These are phyloP conservation scores for Cadophora malorum DNA, from an alignment of 2,329 filamentous ascomycete genomes.

Conservation along the genomic window DNA sequence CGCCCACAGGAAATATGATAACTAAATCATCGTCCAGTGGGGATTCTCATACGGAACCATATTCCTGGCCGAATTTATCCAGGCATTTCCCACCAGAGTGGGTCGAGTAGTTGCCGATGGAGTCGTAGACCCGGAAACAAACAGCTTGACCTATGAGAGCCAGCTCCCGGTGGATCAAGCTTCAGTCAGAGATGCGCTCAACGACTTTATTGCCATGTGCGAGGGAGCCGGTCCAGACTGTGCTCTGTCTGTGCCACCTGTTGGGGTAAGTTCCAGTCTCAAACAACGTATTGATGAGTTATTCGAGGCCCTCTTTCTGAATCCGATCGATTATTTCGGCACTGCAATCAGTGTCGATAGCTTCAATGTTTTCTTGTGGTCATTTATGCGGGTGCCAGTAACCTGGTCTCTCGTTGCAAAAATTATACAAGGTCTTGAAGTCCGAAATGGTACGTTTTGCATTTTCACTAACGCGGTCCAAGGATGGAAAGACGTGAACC, in stretches of 20 bases:
- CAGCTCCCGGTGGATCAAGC: slow-evolving; percentile 32
- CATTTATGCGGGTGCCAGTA: slow-evolving; percentile 10
- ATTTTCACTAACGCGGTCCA: neutral
- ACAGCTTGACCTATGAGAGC: slow-evolving; percentile 46
- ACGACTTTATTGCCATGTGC: slow-evolving; percentile 31
- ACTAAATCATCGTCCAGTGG: slow-evolving; percentile 46
- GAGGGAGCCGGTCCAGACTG: slow-evolving; percentile 22
- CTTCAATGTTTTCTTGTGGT: slow-evolving; percentile 15
- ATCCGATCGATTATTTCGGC: slow-evolving; percentile 19
- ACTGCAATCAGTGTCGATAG: slow-evolving; percentile 15
- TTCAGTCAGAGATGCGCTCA: slow-evolving; percentile 23
- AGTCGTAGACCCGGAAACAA: slow-evolving; percentile 43
- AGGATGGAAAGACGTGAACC: neutral
- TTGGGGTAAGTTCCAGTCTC: slow-evolving; percentile 3
- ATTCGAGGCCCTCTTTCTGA: slow-evolving; percentile 15
- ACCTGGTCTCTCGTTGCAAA: slow-evolving; percentile 17
- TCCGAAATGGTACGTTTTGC: slow-evolving; percentile 5
- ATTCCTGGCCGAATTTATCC: slow-evolving; percentile 51
- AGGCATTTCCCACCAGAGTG: slow-evolving; percentile 49
- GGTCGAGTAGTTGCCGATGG: slow-evolving; percentile 47
- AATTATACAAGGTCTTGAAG: slow-evolving; percentile 21
- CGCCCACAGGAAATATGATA: neutral
- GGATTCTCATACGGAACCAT: slow-evolving; percentile 56
- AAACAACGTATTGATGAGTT: slow-evolving; percentile 16
- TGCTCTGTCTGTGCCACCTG: slow-evolving; percentile 15